phyloP scores from a whole-genome alignment of 2,329 filamentous ascomycete genomes.

The Diaporthe capsici region DNA sequence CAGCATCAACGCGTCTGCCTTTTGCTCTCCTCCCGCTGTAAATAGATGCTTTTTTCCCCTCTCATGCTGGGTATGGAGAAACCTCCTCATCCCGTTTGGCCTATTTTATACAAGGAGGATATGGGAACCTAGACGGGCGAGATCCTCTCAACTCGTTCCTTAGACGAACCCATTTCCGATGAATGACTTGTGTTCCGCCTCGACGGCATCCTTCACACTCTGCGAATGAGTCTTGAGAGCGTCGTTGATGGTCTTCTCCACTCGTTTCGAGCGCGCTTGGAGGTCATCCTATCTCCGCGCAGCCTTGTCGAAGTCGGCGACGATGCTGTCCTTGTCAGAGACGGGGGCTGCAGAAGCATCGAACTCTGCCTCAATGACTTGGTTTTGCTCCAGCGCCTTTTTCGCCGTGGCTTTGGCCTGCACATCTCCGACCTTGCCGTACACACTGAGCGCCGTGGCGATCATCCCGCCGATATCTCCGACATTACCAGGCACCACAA shows the following conservation, averaged over 20 bases:
- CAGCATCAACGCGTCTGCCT: neutral
- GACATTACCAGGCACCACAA: slow-evolving; percentile 96
- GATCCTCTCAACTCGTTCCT: neutral
- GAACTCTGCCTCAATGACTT: slow-evolving; percentile 42
- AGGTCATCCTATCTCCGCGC: slow-evolving; percentile 39
- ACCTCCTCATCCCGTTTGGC: neutral
- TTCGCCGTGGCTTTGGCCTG: slow-evolving; percentile 79
- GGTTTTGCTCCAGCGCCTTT: slow-evolving; percentile 57
- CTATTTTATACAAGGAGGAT: slow-evolving; percentile 23
- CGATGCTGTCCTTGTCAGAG: slow-evolving; percentile 46
- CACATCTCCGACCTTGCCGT: slow-evolving; percentile 89
- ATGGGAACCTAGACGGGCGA: neutral
- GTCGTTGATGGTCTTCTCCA: neutral
- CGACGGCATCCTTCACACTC: neutral
- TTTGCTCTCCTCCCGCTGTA: slow-evolving; percentile 5
- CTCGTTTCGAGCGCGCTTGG: neutral
- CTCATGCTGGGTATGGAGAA: neutral
- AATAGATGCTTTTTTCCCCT: slow-evolving; percentile 13
- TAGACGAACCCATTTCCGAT: slow-evolving; percentile 5
- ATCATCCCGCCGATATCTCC: slow-evolving; percentile 98
- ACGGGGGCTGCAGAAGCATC: neutral
- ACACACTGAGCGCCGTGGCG: slow-evolving; percentile 93
- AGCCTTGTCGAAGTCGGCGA: slow-evolving; percentile 48
- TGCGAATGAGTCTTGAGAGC: neutral
- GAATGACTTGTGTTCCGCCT: slow-evolving; percentile 8